Conservation (phyloP, 345 rosid genomes). For the Populus deltoides region DNA sequence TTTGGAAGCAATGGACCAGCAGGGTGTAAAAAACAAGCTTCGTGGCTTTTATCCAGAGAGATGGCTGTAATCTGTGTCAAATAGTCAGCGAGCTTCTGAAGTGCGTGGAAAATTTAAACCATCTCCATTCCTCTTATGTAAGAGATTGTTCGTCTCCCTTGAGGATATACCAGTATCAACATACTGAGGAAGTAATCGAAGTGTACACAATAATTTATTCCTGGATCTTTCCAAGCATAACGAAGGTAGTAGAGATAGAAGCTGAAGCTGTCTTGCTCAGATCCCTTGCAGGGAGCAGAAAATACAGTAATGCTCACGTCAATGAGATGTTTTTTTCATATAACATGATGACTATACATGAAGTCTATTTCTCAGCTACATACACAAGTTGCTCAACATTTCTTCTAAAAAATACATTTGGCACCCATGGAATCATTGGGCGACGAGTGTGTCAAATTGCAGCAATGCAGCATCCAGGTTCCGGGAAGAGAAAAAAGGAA, state of each 20-base stretch:
- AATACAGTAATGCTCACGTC: neutral
- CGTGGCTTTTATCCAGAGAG: neutral
- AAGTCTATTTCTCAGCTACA: slow-evolving; percentile 1
- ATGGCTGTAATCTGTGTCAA: neutral
- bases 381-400: slow-evolving; percentile 1
- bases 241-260: neutral
- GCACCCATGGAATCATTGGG: neutral
- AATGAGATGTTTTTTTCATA: neutral
- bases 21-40: neutral
- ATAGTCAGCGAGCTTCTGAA: neutral
- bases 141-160: neutral
- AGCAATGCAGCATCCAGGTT: neutral
- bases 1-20: neutral
- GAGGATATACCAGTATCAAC: neutral
- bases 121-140: neutral
- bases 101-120: neutral
- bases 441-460: neutral
- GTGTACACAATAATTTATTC: neutral
- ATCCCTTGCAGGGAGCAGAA: neutral
- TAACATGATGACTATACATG: slow-evolving; percentile 2
- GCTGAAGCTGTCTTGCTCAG: neutral
- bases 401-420: neutral
- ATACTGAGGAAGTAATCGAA: neutral
- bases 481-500: neutral
- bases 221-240: neutral